Evolutionary conservation across 2,329 filamentous ascomycete species (phyloP), one percentile per base, ranked within the genome.

Genomic region (Metarhizium sp.): DNA sequence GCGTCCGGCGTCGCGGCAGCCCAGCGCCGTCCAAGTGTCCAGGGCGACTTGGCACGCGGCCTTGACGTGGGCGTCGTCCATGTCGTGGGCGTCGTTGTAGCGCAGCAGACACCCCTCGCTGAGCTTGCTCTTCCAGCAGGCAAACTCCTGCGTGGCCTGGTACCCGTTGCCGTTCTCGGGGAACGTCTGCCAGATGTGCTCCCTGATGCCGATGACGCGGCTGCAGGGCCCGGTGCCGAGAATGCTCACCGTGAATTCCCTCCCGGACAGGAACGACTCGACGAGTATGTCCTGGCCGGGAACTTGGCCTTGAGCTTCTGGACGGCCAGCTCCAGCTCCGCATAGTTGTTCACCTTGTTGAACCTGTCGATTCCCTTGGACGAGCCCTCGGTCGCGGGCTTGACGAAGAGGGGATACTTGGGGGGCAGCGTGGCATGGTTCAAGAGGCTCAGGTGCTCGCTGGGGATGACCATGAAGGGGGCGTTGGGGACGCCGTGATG

Each of bases 1-100:
- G 32, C 55, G 55, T 42, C 55, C 55, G 8, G 55, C 55, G 42
- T 57, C 55, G 20, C 55, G 51, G 40, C 55, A 57, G 55, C 47
- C 47, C 14, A 57, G 34, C 16, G 38, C 51, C 13, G 32, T 25
- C 55, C 55, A 57, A 4, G 55, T 42, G 14, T 53, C 51, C 46
- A 57, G 7, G 25, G 55, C 43, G 34, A 54, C 51, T 20, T 54
- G 45, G 34, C 55, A 57, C 6, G 51, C 55, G 10, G 55, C 55
- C 42, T 57, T 53, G 36, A 57, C 40, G 3, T 6, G 34, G 14
- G 55, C 30, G 32, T 57, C 55, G 25, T 57, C 47, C 55, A 57
- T 57, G 29, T 54, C 55, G 30, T 57, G 51, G 25, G n/a, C 20
- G 30, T 54, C 51, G 32, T 43, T 53, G 36, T 50, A 53, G 4